Evolutionary conservation across 2,329 filamentous ascomycete genomes (phyloP).

Genomic region (Huntiella omanensis): DNA sequence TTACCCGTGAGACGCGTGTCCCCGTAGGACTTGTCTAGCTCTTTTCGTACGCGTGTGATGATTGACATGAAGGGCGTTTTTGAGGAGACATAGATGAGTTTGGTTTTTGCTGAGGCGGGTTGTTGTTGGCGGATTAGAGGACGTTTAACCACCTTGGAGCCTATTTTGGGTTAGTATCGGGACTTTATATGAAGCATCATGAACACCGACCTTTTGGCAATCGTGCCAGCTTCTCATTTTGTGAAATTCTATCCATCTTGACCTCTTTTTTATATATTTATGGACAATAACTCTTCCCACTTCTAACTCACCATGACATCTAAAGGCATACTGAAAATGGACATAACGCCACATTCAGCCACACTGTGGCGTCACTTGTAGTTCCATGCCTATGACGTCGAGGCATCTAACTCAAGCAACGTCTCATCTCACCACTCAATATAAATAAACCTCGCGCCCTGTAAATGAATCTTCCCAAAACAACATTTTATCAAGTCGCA

Average conservation of each 20-base stretch:
- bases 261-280: background rate
- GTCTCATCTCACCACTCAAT: too few species aligned
- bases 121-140: conserved; percentile 24
- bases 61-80: conserved; percentile 49
- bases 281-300: too few species aligned
- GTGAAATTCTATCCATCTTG: conserved; percentile 11
- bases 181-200: background rate
- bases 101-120: conserved; percentile 24
- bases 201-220: conserved; percentile 18
- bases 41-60: conserved; percentile 44
- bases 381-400: too few species aligned
- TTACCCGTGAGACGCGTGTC: conserved; percentile 14
- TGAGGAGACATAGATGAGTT: conserved; percentile 44
- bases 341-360: background rate
- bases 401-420: too few species aligned
- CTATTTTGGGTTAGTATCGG: conserved; percentile 16
- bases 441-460: too few species aligned
- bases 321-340: background rate
- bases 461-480: too few species aligned
- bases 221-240: conserved; percentile 19
- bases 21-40: conserved; percentile 34
- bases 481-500: too few species aligned
- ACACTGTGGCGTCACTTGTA: conserved; percentile 5
- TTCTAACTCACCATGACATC: background rate
- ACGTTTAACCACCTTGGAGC: conserved; percentile 30